Percentiles rank a stretch among this genome's conserved stretches.
These are phyloP conservation scores for Hemileccinum rubropunctum DNA, from an alignment of 768 basidiomycete genomes.

Conservation along the genomic window DNA sequence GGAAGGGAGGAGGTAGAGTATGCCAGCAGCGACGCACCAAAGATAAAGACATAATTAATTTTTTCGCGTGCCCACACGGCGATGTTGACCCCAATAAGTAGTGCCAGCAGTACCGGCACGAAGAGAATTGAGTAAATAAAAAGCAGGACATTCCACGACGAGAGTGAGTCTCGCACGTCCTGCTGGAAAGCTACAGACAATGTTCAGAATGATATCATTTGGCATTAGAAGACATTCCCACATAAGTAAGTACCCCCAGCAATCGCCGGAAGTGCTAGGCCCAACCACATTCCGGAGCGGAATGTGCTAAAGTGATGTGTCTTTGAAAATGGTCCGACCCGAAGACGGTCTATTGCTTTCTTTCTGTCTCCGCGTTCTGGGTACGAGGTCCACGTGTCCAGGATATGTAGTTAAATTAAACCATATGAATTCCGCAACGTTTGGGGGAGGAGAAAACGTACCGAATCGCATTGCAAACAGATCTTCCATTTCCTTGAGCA, in stretches of 20 bases:
- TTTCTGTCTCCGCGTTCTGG: conserved; percentile 72
- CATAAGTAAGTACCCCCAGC: conserved; percentile 63
- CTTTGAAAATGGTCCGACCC: conserved; percentile 48
- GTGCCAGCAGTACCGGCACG: conserved; percentile 69
- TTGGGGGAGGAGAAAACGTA: conserved; percentile 32
- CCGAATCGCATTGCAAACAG: conserved; percentile 76
- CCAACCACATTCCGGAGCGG: conserved; percentile 68
- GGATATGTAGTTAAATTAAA: background rate
- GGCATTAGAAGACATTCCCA: conserved; percentile 1
- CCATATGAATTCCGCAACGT: background rate
- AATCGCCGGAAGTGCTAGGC: conserved; percentile 68
- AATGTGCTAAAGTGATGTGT: conserved; percentile 76
- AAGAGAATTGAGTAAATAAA: conserved; percentile 74
- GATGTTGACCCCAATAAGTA: conserved; percentile 80
- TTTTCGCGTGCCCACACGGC: conserved; percentile 70
- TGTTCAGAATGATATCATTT: background rate
- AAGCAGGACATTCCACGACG: conserved; percentile 70
- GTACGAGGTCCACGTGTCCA: background rate
- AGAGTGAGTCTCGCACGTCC: conserved; percentile 49
- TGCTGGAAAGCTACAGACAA: conserved; percentile 48
- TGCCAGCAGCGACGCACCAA: conserved; percentile 50
- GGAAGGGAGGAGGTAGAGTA: background rate
- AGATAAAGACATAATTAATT: conserved; percentile 91
- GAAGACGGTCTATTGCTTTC: conserved; percentile 65
- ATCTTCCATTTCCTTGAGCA: conserved; percentile 75